Conservation (phyloP, 805 yeast species). For the Saturnispora besseyi region DNA sequence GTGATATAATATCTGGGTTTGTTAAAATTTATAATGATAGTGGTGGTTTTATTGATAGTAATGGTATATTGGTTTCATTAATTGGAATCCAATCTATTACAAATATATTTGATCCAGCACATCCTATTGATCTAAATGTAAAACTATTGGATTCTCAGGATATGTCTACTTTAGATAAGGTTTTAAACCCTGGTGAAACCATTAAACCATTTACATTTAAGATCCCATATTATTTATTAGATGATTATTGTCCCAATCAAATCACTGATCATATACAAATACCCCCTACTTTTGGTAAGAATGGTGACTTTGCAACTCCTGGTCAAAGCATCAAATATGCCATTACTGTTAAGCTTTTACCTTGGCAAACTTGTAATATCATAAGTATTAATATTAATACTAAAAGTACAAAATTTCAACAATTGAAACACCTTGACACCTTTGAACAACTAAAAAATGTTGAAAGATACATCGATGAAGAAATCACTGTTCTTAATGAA, state of each 20-base stretch:
- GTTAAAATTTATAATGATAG: neutral
- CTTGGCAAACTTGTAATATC: neutral
- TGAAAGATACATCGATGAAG: neutral
- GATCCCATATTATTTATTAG: slow-evolving; percentile 44
- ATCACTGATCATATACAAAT: slow-evolving; percentile 26
- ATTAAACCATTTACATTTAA: slow-evolving; percentile 37
- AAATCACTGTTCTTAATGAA: neutral
- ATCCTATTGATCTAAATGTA: neutral
- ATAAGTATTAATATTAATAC: neutral
- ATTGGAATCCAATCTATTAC: slow-evolving; percentile 3
- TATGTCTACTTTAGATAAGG: neutral
- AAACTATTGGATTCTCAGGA: neutral
- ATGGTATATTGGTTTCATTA: neutral
- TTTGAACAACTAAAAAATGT: neutral
- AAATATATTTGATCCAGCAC: neutral
- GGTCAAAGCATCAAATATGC: neutral
- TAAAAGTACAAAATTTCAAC: neutral
- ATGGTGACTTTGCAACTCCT: neutral
- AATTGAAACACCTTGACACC: neutral
- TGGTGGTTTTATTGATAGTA: neutral
- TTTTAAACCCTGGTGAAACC: neutral
- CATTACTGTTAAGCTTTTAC: neutral
- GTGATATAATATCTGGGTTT: neutral
- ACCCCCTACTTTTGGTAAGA: slow-evolving; percentile 35
- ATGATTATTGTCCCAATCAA: slow-evolving; percentile 40